Percentiles rank a stretch among this genome's conserved stretches.
Evolutionary conservation across 2,329 filamentous ascomycete species (phyloP).

Genomic region (Apiospora pterosperma): DNA sequence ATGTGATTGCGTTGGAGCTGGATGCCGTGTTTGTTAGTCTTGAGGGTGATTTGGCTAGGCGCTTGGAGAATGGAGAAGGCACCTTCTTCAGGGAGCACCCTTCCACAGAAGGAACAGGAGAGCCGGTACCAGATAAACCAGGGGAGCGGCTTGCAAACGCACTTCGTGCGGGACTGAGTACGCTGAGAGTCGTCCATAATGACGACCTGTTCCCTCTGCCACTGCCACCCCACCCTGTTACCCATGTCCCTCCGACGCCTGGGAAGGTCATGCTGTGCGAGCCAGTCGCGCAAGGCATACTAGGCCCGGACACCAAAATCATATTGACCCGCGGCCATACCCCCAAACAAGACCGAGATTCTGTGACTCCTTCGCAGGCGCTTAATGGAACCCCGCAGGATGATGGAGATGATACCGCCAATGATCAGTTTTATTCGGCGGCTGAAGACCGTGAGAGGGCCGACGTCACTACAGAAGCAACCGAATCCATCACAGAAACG

Average conservation of each 20-base stretch:
- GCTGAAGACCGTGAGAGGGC: slow-evolving; percentile 72
- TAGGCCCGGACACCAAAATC: slow-evolving; percentile 77
- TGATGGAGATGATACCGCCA: slow-evolving; percentile 79
- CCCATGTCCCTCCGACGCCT: slow-evolving; percentile 77
- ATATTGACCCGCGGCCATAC: slow-evolving; percentile 67
- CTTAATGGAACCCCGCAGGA: slow-evolving; percentile 58
- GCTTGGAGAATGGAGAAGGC: slow-evolving; percentile 78
- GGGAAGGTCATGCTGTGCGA: slow-evolving; percentile 92
- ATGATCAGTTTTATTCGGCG: slow-evolving; percentile 90
- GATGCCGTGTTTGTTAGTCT: slow-evolving; percentile 86
- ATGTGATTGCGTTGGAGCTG: slow-evolving; percentile 74
- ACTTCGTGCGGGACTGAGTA: slow-evolving; percentile 70
- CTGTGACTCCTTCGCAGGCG: slow-evolving; percentile 44
- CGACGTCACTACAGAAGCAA: slow-evolving; percentile 55
- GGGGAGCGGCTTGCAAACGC: slow-evolving; percentile 61
- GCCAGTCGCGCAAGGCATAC: slow-evolving; percentile 82
- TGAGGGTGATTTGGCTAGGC: slow-evolving; percentile 74
- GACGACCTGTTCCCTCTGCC: slow-evolving; percentile 78
- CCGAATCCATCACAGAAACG: slow-evolving; percentile 57
- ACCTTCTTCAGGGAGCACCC: slow-evolving; percentile 71
- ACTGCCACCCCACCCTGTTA: slow-evolving; percentile 79
- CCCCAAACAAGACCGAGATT: slow-evolving; percentile 47
- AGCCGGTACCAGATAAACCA: slow-evolving; percentile 29
- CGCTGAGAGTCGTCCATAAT: slow-evolving; percentile 73
- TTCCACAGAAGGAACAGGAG: slow-evolving; percentile 26